Conservation (phyloP, 2,329 filamentous ascomycete genomes). For the Gnomoniopsis sp. region DNA sequence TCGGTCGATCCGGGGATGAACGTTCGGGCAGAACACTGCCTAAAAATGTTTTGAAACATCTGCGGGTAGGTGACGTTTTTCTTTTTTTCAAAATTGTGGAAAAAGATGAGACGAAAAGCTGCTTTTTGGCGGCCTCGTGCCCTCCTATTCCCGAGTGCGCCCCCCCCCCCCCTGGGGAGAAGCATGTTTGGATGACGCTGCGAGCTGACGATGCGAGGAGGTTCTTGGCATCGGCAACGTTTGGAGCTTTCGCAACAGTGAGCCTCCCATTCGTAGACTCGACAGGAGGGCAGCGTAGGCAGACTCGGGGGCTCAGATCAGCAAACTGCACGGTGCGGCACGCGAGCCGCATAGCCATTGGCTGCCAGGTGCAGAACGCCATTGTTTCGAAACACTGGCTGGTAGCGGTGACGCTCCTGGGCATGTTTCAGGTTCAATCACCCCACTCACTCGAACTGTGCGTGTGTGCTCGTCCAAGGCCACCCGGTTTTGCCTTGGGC, state of each 20-base stretch:
- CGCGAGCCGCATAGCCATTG: slow-evolving; percentile 8
- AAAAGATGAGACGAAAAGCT: slow-evolving; percentile 18
- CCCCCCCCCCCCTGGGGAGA: no score
- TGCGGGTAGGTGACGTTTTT: slow-evolving; percentile 6
- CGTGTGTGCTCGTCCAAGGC: slow-evolving; percentile 1
- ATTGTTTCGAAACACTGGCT: slow-evolving; percentile 19
- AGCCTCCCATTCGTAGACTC: neutral
- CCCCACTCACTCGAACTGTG: slow-evolving; percentile 16
- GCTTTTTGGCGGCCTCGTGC: slow-evolving; percentile 4
- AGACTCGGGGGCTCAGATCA: slow-evolving; percentile 5
- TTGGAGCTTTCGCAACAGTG: neutral
- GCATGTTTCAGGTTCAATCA: slow-evolving; percentile 26
- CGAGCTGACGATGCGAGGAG: slow-evolving; percentile 11
- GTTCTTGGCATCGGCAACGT: neutral
- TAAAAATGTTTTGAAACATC: slow-evolving; percentile 14
- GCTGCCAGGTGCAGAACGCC: slow-evolving; percentile 15
- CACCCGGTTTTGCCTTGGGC: neutral
- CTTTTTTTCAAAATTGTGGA: neutral
- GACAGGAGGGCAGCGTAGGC: neutral
- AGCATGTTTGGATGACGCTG: slow-evolving; percentile 4
- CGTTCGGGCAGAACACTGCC: neutral
- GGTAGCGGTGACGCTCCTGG: slow-evolving; percentile 22
- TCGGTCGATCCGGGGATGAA: neutral
- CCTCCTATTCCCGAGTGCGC: neutral
- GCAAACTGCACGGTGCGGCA: slow-evolving; percentile 1